Percentiles rank a stretch among this genome's conserved stretches.
These are phyloP conservation scores for Lactifluus hygrophoroides DNA, from an alignment of 768 basidiomycete genomes.

Conservation along the genomic window DNA sequence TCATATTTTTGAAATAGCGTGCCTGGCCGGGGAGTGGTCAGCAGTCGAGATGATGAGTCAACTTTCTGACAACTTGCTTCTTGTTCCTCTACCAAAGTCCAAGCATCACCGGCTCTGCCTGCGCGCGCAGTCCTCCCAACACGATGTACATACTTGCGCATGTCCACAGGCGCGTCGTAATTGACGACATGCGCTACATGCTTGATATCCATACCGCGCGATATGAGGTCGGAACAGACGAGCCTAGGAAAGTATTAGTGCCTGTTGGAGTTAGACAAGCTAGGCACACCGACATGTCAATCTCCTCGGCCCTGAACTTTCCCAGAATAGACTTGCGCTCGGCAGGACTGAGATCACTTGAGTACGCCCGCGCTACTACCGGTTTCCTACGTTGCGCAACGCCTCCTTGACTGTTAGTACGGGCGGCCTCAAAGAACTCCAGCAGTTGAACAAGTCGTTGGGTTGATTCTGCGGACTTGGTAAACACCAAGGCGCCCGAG, in stretches of 20 bases:
- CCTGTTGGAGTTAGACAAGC: neutral
- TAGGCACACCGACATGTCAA: slow-evolving; percentile 60
- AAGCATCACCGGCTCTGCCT: slow-evolving; percentile 79
- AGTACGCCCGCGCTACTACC: slow-evolving; percentile 63
- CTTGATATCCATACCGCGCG: slow-evolving; percentile 91
- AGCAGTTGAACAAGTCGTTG: slow-evolving; percentile 73
- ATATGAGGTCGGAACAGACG: slow-evolving; percentile 93
- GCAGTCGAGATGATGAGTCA: neutral
- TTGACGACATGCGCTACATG: slow-evolving; percentile 89
- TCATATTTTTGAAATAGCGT: slow-evolving; percentile 20
- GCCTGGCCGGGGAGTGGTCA: neutral
- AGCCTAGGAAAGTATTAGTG: slow-evolving; percentile 40
- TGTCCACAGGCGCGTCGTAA: slow-evolving; percentile 95
- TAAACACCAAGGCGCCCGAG: slow-evolving; percentile 79
- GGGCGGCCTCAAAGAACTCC: slow-evolving; percentile 64
- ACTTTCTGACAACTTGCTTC: slow-evolving; percentile 41
- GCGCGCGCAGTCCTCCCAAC: slow-evolving; percentile 95
- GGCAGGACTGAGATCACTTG: slow-evolving; percentile 66
- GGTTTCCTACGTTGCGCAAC: slow-evolving; percentile 20
- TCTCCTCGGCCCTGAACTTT: slow-evolving; percentile 69
- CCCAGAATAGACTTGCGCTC: slow-evolving; percentile 75
- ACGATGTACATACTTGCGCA: slow-evolving; percentile 96
- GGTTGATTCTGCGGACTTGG: slow-evolving; percentile 93
- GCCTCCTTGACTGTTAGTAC: slow-evolving; percentile 17
- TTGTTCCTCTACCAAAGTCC: slow-evolving; percentile 94